Percentiles rank a stretch among this genome's conserved stretches.
phyloP scores from a whole-genome alignment of 345 rosid species.

The sweet orange (Citrus sinensis) region DNA sequence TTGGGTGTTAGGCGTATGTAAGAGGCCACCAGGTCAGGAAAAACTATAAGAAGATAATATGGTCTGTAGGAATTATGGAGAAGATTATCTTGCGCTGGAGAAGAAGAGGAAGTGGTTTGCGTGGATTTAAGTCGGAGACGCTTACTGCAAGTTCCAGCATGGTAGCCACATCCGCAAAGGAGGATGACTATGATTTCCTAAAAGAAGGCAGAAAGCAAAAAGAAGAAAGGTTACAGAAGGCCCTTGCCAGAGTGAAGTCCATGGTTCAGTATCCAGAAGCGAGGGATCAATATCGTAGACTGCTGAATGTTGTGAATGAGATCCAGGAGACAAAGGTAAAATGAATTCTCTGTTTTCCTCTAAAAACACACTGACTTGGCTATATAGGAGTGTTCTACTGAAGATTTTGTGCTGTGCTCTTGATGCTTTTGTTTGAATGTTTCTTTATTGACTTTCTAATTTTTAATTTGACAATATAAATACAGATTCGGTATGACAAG shows the following conservation, averaged over 20 bases:
- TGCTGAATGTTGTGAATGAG: slow-evolving; percentile 69
- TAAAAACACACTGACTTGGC: too few species aligned
- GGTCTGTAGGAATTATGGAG: slow-evolving; percentile 94
- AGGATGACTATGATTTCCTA: slow-evolving; percentile 77
- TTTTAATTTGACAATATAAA: background rate
- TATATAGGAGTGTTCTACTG: background rate
- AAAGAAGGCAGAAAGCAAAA: slow-evolving; percentile 86
- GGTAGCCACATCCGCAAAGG: slow-evolving; percentile 40
- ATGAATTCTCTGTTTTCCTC: background rate
- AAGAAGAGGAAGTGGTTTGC: slow-evolving; percentile 81
- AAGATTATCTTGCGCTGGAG: slow-evolving; percentile 95
- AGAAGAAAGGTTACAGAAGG: slow-evolving; percentile 76
- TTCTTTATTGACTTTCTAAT: background rate
- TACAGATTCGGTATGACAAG: background rate
- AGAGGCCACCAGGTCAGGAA: slow-evolving; percentile 94
- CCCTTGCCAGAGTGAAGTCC: slow-evolving; percentile 86
- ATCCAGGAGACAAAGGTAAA: slow-evolving; percentile 80
- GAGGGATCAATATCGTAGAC: slow-evolving; percentile 79
- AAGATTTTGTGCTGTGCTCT: background rate
- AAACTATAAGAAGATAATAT: slow-evolving; percentile 66
- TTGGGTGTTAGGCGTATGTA: slow-evolving; percentile 69
- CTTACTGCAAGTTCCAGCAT: slow-evolving; percentile 38
- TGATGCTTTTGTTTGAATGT: background rate
- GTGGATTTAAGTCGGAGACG: slow-evolving; percentile 74
- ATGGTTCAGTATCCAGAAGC: slow-evolving; percentile 92